Evolutionary conservation across 208 protist genomes (phyloP), one percentile per base, ranked within the genome.

Genomic region (Strigomonas galati): DNA sequence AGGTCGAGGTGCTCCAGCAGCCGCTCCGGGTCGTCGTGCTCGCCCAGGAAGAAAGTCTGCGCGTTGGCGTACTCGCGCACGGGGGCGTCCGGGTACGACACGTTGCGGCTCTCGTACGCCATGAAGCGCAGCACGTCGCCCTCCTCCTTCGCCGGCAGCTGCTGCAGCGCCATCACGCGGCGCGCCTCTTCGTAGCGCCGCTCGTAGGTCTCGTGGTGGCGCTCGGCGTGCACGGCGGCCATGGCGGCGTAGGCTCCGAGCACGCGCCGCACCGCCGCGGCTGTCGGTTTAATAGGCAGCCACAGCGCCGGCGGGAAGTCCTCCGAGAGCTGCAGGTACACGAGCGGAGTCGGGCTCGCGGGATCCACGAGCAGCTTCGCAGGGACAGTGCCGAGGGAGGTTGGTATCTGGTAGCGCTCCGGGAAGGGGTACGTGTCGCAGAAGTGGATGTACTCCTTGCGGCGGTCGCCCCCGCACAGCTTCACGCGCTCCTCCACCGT

Each of bases 371-470:
- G 74, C 17, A 96, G 81, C 30, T 81, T 71, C 21, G 78, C 71
- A 10, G 88, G 88, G 35, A 72, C 65, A 43, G 91, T 96, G n/a
- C 91, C 91, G 15, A 94, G 27, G 44, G 86, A 90, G 1, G 91
- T 96, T 3, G 91, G 88, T 0, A 96, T 74, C 78, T 96, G 91
- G 23, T 76, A 62, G 3, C 86, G 82, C 58, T 91, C 80, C 0
- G 92, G 89, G 66, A 98, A 98, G 62, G 78, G 49, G 74, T 96
- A 98, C 23, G 85, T 74, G 57, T 88, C 77, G 63, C 83, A 89
- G 66, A 98, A 94, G 76, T 87, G 82, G n/a, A 97, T 74, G 79
- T 97, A 98, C 79, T 94, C 87, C 59, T 67, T 79, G 21, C 75
- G 58, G 15, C 64, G 78, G 55, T 89, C 44, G 0, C 85, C 85